Percentiles rank a stretch among this genome's conserved stretches.
phyloP scores from a whole-genome alignment of 2,329 filamentous ascomycete species.

The Lasiodiplodia citricola region DNA sequence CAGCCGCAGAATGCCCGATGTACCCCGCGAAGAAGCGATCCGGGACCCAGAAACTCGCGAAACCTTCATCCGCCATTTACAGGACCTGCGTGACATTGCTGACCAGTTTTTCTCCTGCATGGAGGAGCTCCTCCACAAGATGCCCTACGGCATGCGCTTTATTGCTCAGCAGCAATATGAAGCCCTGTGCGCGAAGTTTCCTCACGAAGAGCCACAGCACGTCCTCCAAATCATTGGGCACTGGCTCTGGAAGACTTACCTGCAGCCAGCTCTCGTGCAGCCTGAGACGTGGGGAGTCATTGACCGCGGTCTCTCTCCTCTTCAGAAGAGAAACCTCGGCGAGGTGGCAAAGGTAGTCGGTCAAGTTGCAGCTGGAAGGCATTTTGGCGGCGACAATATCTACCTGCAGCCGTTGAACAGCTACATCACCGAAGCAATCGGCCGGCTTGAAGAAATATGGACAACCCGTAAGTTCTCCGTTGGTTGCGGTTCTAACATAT shows the following conservation, averaged over 20 bases:
- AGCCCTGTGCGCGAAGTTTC: slow-evolving; percentile 75
- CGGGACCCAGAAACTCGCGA: slow-evolving; percentile 90
- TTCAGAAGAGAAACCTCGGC: slow-evolving; percentile 89
- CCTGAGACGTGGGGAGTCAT: slow-evolving; percentile 94
- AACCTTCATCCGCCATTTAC: slow-evolving; percentile 91
- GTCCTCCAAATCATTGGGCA: slow-evolving; percentile 83
- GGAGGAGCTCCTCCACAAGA: slow-evolving; percentile 81
- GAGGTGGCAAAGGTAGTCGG: slow-evolving; percentile 91
- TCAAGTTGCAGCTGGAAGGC: slow-evolving; percentile 84
- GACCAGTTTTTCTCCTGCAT: slow-evolving; percentile 85
- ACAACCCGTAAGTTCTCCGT: slow-evolving; percentile 58
- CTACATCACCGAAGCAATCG: slow-evolving; percentile 84
- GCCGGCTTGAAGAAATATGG: slow-evolving; percentile 77
- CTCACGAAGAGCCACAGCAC: slow-evolving; percentile 75
- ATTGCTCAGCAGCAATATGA: slow-evolving; percentile 87
- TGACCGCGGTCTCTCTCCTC: slow-evolving; percentile 83
- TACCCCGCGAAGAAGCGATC: slow-evolving; percentile 92
- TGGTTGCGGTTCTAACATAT: slow-evolving; percentile 1
- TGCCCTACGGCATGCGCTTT: slow-evolving; percentile 93
- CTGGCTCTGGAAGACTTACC: slow-evolving; percentile 94
- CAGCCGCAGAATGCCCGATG: slow-evolving; percentile 79
- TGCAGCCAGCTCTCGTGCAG: slow-evolving; percentile 85
- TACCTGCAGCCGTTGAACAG: slow-evolving; percentile 95
- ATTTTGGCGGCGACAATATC: slow-evolving; percentile 93
- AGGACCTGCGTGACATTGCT: slow-evolving; percentile 91